These are phyloP conservation scores for Monosporascus sp. DNA, from an alignment of 2,329 filamentous ascomycete genomes.

Conservation along the genomic window DNA sequence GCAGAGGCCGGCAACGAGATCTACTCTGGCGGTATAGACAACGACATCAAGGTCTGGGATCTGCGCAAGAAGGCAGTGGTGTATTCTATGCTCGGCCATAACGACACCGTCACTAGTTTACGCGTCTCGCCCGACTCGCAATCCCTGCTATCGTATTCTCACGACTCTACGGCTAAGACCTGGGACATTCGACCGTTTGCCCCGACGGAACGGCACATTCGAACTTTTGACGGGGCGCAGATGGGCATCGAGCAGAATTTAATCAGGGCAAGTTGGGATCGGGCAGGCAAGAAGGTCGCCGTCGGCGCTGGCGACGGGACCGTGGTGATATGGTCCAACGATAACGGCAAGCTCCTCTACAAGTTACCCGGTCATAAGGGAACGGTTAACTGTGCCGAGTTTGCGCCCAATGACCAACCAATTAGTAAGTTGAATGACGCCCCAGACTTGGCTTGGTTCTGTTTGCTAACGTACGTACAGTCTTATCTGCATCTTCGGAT, in stretches of 20 bases:
- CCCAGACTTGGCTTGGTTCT: background rate
- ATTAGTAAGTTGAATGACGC: constrained; percentile 63
- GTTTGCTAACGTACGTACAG: constrained; percentile 52
- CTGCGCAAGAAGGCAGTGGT: constrained; percentile 83
- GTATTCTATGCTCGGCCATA: constrained; percentile 85
- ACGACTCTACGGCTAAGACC: constrained; percentile 89
- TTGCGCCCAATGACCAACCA: constrained; percentile 78
- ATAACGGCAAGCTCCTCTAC: constrained; percentile 85
- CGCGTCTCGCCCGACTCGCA: constrained; percentile 91
- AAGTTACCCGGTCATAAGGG: constrained; percentile 95
- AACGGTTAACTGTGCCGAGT: constrained; percentile 90
- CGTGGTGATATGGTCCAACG: constrained; percentile 84
- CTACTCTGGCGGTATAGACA: constrained; percentile 92
- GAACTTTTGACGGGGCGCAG: constrained; percentile 88
- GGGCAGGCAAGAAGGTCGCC: constrained; percentile 78
- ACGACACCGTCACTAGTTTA: constrained; percentile 86
- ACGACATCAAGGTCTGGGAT: constrained; percentile 97
- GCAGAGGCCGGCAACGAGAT: constrained; percentile 96
- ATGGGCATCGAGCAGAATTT: constrained; percentile 88
- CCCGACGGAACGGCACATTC: constrained; percentile 76
- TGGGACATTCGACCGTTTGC: constrained; percentile 98
- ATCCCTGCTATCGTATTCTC: constrained; percentile 82
- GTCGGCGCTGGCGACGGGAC: constrained; percentile 87
- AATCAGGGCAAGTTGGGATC: constrained; percentile 84
- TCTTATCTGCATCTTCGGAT: constrained; percentile 88